These are phyloP conservation scores for Pseudogymnoascus sp. DNA, from an alignment of 2,329 filamentous ascomycete species.

Conservation along the genomic window DNA sequence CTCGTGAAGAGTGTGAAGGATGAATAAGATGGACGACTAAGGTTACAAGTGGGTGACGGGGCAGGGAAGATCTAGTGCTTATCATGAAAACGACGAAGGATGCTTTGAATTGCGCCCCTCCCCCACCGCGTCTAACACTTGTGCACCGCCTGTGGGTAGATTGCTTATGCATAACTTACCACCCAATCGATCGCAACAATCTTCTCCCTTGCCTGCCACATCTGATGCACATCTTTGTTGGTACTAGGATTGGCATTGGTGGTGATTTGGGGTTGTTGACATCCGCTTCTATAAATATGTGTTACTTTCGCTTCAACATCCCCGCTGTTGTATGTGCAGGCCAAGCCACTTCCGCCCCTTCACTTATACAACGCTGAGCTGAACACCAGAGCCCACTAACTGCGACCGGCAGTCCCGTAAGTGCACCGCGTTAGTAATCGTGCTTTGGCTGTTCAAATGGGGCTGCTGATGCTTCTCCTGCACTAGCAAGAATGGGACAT, in stretches of 20 bases:
- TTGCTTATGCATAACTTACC: conserved; percentile 2
- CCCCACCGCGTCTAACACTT: not conserved
- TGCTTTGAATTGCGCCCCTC: not conserved
- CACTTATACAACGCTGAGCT: not conserved
- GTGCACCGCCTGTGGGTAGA: not conserved
- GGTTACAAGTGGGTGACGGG: not conserved
- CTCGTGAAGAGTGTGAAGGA: not conserved
- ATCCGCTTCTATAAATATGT: not conserved
- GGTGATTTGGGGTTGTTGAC: not conserved
- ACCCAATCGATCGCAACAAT: not conserved
- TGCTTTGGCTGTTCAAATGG: not conserved
- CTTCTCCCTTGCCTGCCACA: not conserved
- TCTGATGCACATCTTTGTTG: not conserved
- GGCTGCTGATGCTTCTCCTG: not conserved
- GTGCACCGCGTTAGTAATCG: not conserved
- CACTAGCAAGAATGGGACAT: not conserved
- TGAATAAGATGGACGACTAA: not conserved
- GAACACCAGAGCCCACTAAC: not conserved
- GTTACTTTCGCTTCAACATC: not conserved
- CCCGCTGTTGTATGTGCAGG: not conserved
- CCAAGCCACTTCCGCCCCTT: not conserved
- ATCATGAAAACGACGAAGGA: not conserved
- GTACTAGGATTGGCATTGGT: not conserved
- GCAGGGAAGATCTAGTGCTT: not conserved
- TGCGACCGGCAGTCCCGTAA: not conserved